Evolutionary conservation across 1,284 basidiomycete species (phyloP).

Genomic region (Ustilago xerochloae): DNA sequence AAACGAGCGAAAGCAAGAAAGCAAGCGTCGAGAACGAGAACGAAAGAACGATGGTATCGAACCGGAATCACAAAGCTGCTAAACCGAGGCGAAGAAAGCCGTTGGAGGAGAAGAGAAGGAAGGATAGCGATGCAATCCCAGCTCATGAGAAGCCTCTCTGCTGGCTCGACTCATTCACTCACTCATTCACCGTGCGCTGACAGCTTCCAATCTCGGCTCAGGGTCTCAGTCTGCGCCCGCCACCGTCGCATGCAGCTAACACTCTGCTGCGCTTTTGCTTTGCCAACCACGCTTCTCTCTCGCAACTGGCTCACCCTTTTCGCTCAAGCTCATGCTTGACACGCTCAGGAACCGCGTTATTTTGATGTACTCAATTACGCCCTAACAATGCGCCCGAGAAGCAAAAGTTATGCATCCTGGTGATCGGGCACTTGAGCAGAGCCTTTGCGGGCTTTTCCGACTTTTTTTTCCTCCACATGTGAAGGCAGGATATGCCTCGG

Average conservation of each 20-base stretch:
- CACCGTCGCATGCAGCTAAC: not conserved
- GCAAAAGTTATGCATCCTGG: not conserved
- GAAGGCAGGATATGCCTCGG: not conserved
- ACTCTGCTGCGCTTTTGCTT: slow-evolving; percentile 1
- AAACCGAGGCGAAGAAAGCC: slow-evolving; percentile 41
- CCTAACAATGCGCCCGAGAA: not conserved
- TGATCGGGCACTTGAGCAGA: slow-evolving; percentile 6
- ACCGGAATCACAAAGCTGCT: slow-evolving; percentile 25
- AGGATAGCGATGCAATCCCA: not conserved
- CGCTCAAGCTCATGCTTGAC: not conserved
- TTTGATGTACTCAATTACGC: not conserved
- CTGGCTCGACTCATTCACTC: not conserved
- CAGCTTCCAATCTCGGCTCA: not conserved
- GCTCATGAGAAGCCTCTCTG: not conserved
- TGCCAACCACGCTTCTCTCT: too few species aligned
- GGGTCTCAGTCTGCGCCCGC: slow-evolving; percentile 9
- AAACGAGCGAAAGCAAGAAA: slow-evolving; percentile 14
- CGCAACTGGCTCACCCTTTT: too few species aligned
- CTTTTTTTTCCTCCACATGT: slow-evolving; percentile 14
- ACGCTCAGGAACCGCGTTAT: not conserved
- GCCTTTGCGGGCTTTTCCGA: not conserved
- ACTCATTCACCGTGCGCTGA: not conserved
- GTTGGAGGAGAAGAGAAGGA: slow-evolving; percentile 19
- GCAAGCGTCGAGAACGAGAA: slow-evolving; percentile 14
- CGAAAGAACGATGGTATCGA: slow-evolving; percentile 13